Evolutionary conservation across 768 basidiomycete genomes (phyloP).

Genomic region (Hericium coralloides): DNA sequence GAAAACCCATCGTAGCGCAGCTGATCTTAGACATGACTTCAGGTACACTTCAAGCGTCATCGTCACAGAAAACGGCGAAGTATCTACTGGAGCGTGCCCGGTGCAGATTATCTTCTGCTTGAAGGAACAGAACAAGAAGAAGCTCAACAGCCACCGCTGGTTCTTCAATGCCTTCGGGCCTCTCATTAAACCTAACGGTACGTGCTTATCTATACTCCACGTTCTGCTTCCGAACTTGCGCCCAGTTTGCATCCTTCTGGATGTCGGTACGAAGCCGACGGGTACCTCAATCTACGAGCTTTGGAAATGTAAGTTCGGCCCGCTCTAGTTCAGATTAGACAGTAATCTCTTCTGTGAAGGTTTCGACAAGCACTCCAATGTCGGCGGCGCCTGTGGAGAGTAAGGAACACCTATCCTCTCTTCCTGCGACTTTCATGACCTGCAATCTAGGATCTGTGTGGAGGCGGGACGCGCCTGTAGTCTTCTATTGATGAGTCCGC

Average conservation of each 20-base stretch:
- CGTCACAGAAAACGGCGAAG: constrained; percentile 74
- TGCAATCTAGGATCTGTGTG: constrained; percentile 57
- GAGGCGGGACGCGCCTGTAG: constrained; percentile 69
- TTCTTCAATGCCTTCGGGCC: constrained; percentile 96
- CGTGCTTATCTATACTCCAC: constrained; percentile 7
- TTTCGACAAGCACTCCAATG: constrained; percentile 76
- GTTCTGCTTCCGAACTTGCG: background rate
- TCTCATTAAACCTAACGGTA: constrained; percentile 76
- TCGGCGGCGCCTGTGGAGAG: constrained; percentile 96
- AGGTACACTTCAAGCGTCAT: constrained; percentile 76
- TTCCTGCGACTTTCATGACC: background rate
- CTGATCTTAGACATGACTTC: background rate
- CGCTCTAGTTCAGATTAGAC: background rate
- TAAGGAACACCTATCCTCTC: constrained; percentile 19
- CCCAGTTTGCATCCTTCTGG: constrained; percentile 79
- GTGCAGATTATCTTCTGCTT: constrained; percentile 86
- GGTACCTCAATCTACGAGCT: constrained; percentile 93
- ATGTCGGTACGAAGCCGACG: constrained; percentile 94
- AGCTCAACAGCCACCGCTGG: constrained; percentile 93
- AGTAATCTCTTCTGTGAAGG: constrained; percentile 20
- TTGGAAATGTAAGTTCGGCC: constrained; percentile 64
- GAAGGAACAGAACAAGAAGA: constrained; percentile 96
- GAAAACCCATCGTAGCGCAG: background rate
- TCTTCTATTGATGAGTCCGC: constrained; percentile 61
- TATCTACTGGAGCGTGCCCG: constrained; percentile 65